phyloP scores from a whole-genome alignment of 2,329 filamentous ascomycete species.

The Sporothrix euskadiensis region DNA sequence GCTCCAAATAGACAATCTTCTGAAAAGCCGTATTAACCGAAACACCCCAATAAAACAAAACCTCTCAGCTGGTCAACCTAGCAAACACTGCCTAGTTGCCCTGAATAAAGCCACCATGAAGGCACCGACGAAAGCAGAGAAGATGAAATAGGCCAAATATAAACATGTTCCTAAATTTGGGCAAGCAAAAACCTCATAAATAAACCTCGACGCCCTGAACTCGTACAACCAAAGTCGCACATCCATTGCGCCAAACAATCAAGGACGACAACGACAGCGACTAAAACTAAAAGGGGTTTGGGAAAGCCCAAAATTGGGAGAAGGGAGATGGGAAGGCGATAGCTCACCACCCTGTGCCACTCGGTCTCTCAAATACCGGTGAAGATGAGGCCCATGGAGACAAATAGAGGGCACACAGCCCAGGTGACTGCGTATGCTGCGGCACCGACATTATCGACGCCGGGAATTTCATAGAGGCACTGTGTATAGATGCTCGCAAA shows the following conservation, averaged over 20 bases:
- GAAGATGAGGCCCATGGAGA: slow-evolving; percentile 58
- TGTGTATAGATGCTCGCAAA: slow-evolving; percentile 63
- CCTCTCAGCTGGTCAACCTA: not conserved
- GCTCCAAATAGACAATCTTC: not conserved
- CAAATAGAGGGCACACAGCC: slow-evolving; percentile 63
- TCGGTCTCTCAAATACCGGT: slow-evolving; percentile 39
- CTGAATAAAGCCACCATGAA: not conserved
- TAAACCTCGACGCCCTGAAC: not conserved
- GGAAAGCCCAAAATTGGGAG: not conserved
- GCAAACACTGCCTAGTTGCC: not conserved
- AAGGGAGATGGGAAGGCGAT: not conserved
- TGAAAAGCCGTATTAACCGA: not conserved
- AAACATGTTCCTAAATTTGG: not conserved
- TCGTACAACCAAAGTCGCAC: not conserved
- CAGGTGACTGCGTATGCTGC: slow-evolving; percentile 72
- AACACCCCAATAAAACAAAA: not conserved
- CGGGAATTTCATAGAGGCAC: slow-evolving; percentile 65
- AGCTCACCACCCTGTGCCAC: not conserved
- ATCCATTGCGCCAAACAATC: not conserved
- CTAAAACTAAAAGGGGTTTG: not conserved
- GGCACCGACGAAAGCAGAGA: not conserved
- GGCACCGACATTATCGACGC: slow-evolving; percentile 70
- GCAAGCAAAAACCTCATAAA: not conserved
- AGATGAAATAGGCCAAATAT: not conserved
- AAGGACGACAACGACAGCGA: not conserved